Percentiles rank a stretch among this genome's conserved stretches.
Evolutionary conservation across 129 eudicot genomes (phyloP).

Genomic region (Sambucus nigra): DNA sequence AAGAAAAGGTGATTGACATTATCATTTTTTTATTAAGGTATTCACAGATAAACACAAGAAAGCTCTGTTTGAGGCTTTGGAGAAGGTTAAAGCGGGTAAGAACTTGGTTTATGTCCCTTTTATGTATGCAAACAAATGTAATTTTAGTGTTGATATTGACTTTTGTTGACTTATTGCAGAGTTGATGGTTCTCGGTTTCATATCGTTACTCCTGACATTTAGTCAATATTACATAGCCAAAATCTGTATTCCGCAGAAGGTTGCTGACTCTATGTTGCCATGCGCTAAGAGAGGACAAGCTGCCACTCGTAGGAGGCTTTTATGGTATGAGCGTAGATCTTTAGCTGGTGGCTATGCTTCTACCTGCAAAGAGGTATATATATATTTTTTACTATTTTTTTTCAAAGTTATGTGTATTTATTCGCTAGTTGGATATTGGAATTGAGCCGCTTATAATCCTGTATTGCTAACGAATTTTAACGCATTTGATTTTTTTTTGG

Average conservation of each 20-base stretch:
- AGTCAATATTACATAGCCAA: slow-evolving; percentile 58
- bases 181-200: slow-evolving; percentile 88
- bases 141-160: neutral
- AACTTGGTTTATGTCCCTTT: neutral
- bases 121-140: neutral
- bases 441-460: no score
- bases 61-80: slow-evolving; percentile 81
- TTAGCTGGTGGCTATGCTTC: slow-evolving; percentile 18
- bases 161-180: slow-evolving; percentile 35
- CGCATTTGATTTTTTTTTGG: no score
- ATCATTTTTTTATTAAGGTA: slow-evolving; percentile 25
- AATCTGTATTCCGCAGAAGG: slow-evolving; percentile 52
- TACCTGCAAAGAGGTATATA: slow-evolving; percentile 34
- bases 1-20: neutral
- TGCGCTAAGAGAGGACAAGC: slow-evolving; percentile 26
- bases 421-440: no score
- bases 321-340: slow-evolving; percentile 22
- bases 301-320: slow-evolving; percentile 36
- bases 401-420: no score
- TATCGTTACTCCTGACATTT: slow-evolving; percentile 65
- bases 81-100: slow-evolving; percentile 78
- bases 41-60: slow-evolving; percentile 50
- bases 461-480: no score
- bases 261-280: slow-evolving; percentile 77
- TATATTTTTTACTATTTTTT: neutral